These are phyloP conservation scores for Fusarium redolens DNA, from an alignment of 2,329 filamentous ascomycete genomes.

Conservation along the genomic window DNA sequence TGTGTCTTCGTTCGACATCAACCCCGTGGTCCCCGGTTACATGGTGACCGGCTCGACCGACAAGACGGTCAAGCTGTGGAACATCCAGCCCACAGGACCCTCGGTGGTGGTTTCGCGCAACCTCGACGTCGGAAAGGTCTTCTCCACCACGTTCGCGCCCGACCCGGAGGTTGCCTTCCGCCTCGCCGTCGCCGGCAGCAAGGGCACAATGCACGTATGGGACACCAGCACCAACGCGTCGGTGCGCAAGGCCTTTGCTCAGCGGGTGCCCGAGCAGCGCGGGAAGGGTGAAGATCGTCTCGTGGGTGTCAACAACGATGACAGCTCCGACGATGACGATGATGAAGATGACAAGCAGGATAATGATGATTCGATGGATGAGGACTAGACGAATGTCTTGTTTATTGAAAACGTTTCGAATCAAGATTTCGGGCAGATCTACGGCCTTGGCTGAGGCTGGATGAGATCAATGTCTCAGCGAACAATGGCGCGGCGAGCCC, in stretches of 20 bases:
- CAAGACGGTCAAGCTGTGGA: constrained; percentile 97
- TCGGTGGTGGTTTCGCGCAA: constrained; percentile 93
- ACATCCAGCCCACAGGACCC: constrained; percentile 82
- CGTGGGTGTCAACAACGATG: constrained; percentile 77
- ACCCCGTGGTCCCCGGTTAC: constrained; percentile 88
- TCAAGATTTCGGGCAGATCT: constrained; percentile 4
- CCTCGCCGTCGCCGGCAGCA: constrained; percentile 92
- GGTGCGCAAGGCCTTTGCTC: constrained; percentile 84
- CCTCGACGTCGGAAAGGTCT: constrained; percentile 93
- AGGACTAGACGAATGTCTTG: constrained; percentile 55
- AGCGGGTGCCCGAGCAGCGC: constrained; percentile 67
- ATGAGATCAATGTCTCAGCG: constrained; percentile 26
- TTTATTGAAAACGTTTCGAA: constrained; percentile 14
- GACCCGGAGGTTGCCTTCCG: constrained; percentile 92
- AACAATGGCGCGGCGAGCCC: constrained; percentile 12
- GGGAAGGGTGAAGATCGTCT: constrained; percentile 79
- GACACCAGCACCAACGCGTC: constrained; percentile 93
- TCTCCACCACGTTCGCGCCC: constrained; percentile 89
- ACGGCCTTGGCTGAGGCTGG: constrained; percentile 9
- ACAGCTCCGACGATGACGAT: constrained; percentile 72
- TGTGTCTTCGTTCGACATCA: constrained; percentile 92
- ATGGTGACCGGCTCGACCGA: constrained; percentile 94
- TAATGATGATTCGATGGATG: constrained; percentile 64
- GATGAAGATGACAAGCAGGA: constrained; percentile 67
- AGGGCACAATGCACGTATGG: constrained; percentile 93